These are phyloP conservation scores for Condylostoma magnum DNA, from an alignment of 169 alveolate genomes.

Conservation along the genomic window DNA sequence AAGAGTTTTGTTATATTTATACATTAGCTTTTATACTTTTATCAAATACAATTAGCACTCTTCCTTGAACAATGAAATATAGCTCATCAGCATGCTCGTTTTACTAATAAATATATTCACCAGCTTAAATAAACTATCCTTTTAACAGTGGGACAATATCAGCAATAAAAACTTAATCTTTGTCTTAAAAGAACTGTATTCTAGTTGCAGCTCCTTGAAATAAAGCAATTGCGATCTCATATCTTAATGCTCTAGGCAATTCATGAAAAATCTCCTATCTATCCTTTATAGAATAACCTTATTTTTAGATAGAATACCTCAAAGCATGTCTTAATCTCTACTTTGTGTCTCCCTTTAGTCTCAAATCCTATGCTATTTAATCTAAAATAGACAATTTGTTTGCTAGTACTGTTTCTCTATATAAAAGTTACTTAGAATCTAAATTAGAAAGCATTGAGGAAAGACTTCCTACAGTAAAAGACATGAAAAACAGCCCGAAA, in stretches of 20 bases:
- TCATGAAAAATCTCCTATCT: conserved; percentile 44
- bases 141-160: conserved; percentile 39
- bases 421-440: conserved; percentile 5
- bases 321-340: conserved; percentile 44
- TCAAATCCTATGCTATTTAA: conserved; percentile 45
- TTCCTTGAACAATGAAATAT: conserved; percentile 30
- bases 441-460: conserved; percentile 33
- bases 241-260: conserved; percentile 51
- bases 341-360: conserved; percentile 28
- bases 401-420: neutral
- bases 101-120: conserved; percentile 26
- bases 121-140: conserved; percentile 24
- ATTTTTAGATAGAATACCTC: conserved; percentile 46
- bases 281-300: conserved; percentile 47
- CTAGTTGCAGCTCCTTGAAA: conserved; percentile 47
- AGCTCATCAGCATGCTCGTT: conserved; percentile 10
- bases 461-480: conserved; percentile 39
- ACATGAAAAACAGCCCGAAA: conserved; percentile 46
- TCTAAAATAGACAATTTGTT: conserved; percentile 39
- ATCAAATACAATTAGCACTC: conserved; percentile 29
- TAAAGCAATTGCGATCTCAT: conserved; percentile 54
- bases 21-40: too few relatives aligned
- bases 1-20: too few relatives aligned
- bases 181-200: conserved; percentile 43
- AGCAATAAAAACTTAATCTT: conserved; percentile 38